Conservation (phyloP, 2,329 filamentous ascomycete genomes). For the Aspergillus arachidicola region DNA sequence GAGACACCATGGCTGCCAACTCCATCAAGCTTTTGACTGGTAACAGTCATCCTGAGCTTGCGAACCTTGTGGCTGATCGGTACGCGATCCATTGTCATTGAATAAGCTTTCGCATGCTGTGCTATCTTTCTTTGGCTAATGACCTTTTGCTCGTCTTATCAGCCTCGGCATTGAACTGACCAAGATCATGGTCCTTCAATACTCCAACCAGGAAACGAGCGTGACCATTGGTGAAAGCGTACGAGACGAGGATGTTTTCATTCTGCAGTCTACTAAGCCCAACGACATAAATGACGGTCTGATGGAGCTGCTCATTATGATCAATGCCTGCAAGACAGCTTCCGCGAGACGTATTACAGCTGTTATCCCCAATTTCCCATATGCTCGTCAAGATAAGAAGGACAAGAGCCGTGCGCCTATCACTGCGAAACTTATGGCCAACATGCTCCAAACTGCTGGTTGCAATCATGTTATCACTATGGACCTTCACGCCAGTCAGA, state of each 20-base stretch:
- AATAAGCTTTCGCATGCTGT: not conserved
- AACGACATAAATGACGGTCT: slow-evolving; percentile 97
- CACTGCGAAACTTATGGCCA: slow-evolving; percentile 91
- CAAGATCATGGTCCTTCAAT: slow-evolving; percentile 69
- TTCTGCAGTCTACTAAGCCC: slow-evolving; percentile 90
- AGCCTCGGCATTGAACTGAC: slow-evolving; percentile 69
- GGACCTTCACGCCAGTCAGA: slow-evolving; percentile 92
- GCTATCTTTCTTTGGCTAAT: slow-evolving; percentile 9
- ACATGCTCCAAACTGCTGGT: slow-evolving; percentile 94
- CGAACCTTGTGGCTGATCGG: slow-evolving; percentile 69
- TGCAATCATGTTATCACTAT: slow-evolving; percentile 95
- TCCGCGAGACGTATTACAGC: slow-evolving; percentile 90
- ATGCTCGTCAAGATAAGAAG: slow-evolving; percentile 97
- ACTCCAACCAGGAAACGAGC: slow-evolving; percentile 63
- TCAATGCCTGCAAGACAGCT: slow-evolving; percentile 87
- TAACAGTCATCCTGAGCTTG: slow-evolving; percentile 73
- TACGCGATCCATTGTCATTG: slow-evolving; percentile 39
- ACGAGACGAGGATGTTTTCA: slow-evolving; percentile 96
- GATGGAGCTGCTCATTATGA: slow-evolving; percentile 98
- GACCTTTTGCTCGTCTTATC: slow-evolving; percentile 12
- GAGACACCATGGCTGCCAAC: slow-evolving; percentile 65
- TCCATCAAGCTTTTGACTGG: slow-evolving; percentile 75
- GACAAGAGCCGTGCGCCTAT: slow-evolving; percentile 95
- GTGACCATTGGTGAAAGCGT: slow-evolving; percentile 96
- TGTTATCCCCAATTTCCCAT: slow-evolving; percentile 94